Evolutionary conservation across 768 basidiomycete genomes (phyloP).

Genomic region (Tricholoma hemisulphureum): DNA sequence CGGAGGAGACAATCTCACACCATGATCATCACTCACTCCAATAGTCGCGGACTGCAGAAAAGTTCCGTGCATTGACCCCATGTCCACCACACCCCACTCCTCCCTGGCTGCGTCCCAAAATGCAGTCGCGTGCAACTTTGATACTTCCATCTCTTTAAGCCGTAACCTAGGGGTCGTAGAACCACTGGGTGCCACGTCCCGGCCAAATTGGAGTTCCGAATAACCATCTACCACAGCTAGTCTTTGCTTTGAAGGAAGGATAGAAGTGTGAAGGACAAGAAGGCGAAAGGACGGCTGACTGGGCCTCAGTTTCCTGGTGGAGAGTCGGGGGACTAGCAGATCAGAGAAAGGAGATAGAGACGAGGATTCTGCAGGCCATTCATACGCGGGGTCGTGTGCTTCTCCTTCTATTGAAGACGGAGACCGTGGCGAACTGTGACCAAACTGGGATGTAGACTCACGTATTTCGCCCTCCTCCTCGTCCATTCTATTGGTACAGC

Average conservation of each 20-base stretch:
- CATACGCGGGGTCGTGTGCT: conserved; percentile 50
- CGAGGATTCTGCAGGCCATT: conserved; percentile 50
- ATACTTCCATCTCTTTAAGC: conserved; percentile 81
- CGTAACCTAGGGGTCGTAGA: conserved; percentile 61
- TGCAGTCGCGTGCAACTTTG: conserved; percentile 73
- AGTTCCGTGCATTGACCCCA: conserved; percentile 85
- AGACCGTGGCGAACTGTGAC: too few relatives aligned
- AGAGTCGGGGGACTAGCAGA: conserved; percentile 6
- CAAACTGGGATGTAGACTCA: conserved; percentile 9
- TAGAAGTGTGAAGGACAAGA: conserved; percentile 52
- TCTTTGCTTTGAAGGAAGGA: conserved; percentile 52
- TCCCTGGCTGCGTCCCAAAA: conserved; percentile 62
- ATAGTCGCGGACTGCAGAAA: conserved; percentile 45
- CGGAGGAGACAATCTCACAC: conserved; percentile 59
- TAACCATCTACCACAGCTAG: conserved; percentile 47
- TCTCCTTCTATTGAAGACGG: conserved; percentile 14
- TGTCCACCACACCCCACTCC: conserved; percentile 77
- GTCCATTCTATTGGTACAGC: conserved; percentile 11
- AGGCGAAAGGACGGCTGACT: conserved; percentile 47
- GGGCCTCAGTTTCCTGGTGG: conserved; percentile 13
- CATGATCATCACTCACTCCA: conserved; percentile 23
- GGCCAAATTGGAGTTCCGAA: conserved; percentile 68
- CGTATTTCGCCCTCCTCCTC: conserved; percentile 32
- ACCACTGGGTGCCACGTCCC: conserved; percentile 57
- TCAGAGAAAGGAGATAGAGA: conserved; percentile 3